phyloP scores from a whole-genome alignment of 345 rosid genomes.

The Pseudoturritis turrita region DNA sequence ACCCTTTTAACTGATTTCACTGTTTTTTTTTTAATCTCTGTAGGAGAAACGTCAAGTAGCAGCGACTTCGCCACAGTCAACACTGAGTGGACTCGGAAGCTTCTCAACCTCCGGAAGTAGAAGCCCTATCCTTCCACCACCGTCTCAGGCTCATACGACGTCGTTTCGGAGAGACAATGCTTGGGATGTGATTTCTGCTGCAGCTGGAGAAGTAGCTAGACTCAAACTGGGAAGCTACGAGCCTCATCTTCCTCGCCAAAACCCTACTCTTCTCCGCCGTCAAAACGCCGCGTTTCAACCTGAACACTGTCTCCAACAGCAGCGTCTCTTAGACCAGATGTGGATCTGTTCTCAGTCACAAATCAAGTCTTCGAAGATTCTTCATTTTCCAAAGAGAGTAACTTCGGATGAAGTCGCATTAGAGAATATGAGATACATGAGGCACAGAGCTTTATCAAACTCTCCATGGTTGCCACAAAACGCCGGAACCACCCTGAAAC shows the following conservation, averaged over 20 bases:
- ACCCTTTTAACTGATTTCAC: background rate
- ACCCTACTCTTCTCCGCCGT: background rate
- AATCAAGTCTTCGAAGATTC: background rate
- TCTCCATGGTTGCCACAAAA: background rate
- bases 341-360: conserved; percentile 20
- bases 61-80: conserved; percentile 78
- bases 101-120: conserved; percentile 36
- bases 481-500: background rate
- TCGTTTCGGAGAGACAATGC: conserved; percentile 31
- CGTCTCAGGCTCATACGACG: conserved; percentile 38
- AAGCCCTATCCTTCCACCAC: conserved; percentile 38
- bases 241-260: background rate
- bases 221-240: conserved; percentile 39
- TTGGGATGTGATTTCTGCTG: conserved; percentile 74
- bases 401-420: background rate
- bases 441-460: background rate
- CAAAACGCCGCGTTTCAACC: conserved; percentile 20
- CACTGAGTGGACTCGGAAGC: conserved; percentile 59
- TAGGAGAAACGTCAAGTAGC: conserved; percentile 32
- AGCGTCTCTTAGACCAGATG: conserved; percentile 13
- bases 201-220: conserved; percentile 76
- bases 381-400: background rate
- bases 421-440: background rate
- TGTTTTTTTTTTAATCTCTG: background rate
- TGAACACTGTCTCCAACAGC: conserved; percentile 10